Evolutionary conservation across 2,329 filamentous ascomycete species (phyloP), one percentile per base, ranked within the genome.

Genomic region (Talaromyces rugulosus): DNA sequence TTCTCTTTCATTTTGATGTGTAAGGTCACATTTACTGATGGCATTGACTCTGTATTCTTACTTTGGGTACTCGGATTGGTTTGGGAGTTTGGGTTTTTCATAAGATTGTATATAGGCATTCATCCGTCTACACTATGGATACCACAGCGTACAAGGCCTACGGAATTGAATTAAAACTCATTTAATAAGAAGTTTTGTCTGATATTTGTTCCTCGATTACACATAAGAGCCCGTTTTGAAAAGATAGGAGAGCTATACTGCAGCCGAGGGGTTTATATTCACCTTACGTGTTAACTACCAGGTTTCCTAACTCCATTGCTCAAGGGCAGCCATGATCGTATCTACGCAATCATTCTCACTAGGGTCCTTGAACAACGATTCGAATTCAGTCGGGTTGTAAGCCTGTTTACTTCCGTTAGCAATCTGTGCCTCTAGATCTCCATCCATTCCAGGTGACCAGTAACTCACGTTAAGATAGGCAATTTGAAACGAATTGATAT

Each of bases 401-500:
- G 50, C 50, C 50, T 53, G 30, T 53, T 31, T 16, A 4, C 2
- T 31, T 27, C n/a, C 12, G 50, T 53, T 53, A 53, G 50, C 30
- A 31, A 53, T 31, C 30, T n/a, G 6, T 8, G 6, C 18, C 14
- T 31, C 27, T 4, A 16, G 14, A 16, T 23, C 30, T 30, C 23
- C 27, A 7, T 28, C 11, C 27, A 52, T 31, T 23, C 14, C 30
- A 16, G n/a, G 30, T 3, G 44, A 2, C 18, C 50, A 30, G 3
- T 28, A 42, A 44, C 59, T 61, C 14, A 61, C 59, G 36, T 61
- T 61, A 23, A 61, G 36, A 52, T 61, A 58, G 7, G 59, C 59
- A 0, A 61, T 61, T 33, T 44, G 42, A 28, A 61, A 53, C 16
- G 18, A 40, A 33, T 57, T 34, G 11, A 61, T 61, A n/a, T 58